phyloP scores from a whole-genome alignment of 345 rosid species.

The Nasturtium officinale region DNA sequence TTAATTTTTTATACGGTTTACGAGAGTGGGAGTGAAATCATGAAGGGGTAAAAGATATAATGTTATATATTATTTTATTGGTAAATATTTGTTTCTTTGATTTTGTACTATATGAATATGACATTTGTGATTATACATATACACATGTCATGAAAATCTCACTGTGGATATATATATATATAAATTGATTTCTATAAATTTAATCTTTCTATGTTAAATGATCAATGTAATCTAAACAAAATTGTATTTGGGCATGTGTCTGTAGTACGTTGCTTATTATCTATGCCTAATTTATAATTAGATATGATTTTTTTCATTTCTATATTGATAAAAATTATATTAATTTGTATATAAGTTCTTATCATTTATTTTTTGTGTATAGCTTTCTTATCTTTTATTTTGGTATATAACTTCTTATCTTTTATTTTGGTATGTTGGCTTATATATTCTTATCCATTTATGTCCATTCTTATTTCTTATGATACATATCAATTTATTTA shows the following conservation, averaged over 20 bases:
- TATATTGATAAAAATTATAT: not conserved
- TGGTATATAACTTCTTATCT: no score
- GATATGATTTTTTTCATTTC: not conserved
- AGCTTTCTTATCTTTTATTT: no score
- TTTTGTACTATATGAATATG: not conserved
- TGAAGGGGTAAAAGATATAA: constrained; percentile 1
- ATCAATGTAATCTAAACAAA: not conserved
- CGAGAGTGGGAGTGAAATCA: not conserved
- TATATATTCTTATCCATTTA: no score
- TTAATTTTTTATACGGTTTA: not conserved
- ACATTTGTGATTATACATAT: not conserved
- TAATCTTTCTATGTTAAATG: not conserved
- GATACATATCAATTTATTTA: not conserved
- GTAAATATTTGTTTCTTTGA: not conserved
- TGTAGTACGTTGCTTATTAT: not conserved
- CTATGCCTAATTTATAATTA: not conserved
- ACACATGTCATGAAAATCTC: not conserved
- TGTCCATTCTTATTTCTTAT: not conserved
- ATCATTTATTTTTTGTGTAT: no score
- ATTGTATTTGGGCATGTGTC: not conserved
- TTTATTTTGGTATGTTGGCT: not conserved
- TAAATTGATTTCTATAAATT: not conserved
- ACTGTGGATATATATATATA: not conserved
- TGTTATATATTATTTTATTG: not conserved
- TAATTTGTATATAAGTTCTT: no score